A percentile compares a stretch with the other conserved stretches of the same genome.
These are phyloP conservation scores for Trichosporon ovoides DNA, from an alignment of 1,284 basidiomycete species.

Conservation along the genomic window DNA sequence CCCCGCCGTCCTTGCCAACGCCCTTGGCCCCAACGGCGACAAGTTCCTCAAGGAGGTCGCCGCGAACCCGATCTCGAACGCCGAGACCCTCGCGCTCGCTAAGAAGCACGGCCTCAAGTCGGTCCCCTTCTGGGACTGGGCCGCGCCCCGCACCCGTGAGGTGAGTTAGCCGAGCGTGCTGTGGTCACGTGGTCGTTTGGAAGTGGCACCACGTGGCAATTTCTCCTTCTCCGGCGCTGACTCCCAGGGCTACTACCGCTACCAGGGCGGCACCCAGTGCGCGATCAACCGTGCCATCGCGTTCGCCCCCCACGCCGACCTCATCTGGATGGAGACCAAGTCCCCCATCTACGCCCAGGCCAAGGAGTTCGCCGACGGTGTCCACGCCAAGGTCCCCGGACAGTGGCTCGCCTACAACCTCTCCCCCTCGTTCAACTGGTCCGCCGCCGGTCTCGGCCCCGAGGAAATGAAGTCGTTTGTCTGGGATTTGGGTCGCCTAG, in stretches of 20 bases:
- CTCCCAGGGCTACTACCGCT: slow-evolving; percentile 78
- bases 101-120: slow-evolving; percentile 69
- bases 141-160: slow-evolving; percentile 85
- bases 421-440: slow-evolving; percentile 81
- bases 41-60: slow-evolving; percentile 38
- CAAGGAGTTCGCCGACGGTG: slow-evolving; percentile 82
- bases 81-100: slow-evolving; percentile 68
- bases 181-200: background rate
- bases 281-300: slow-evolving; percentile 88
- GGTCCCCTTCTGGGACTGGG: slow-evolving; percentile 77
- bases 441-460: slow-evolving; percentile 76
- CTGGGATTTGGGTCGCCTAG: slow-evolving; percentile 61
- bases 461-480: slow-evolving; percentile 85
- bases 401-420: slow-evolving; percentile 96
- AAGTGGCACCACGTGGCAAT: no score
- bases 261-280: slow-evolving; percentile 92
- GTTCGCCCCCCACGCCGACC: slow-evolving; percentile 87
- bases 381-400: slow-evolving; percentile 70
- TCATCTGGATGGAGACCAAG: slow-evolving; percentile 98
- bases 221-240: background rate
- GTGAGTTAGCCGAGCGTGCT: slow-evolving; percentile 13
- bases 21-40: slow-evolving; percentile 55
- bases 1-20: slow-evolving; percentile 66
- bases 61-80: slow-evolving; percentile 59
- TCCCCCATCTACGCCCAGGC: slow-evolving; percentile 92